Evolutionary conservation across 495 filamentous ascomycete species (phyloP), one percentile per base, ranked within the genome.

Genomic region (Immersiella caudata): DNA sequence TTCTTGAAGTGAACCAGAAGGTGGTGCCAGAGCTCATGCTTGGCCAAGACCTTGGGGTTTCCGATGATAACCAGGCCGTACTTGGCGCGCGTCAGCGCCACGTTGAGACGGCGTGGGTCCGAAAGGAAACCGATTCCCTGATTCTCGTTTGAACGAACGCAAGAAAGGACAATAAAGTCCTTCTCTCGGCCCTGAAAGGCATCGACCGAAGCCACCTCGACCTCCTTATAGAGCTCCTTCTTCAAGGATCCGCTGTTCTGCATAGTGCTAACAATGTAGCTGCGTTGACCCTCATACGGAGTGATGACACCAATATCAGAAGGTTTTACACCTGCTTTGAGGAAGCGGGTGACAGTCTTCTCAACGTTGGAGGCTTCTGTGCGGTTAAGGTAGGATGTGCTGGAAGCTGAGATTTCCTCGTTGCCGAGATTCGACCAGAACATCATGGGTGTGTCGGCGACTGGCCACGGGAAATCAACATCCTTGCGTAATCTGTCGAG

Each of bases 181-280:
- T 99, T 99, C 80, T 99, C 95, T 79, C 95, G 91, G 21, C 95
- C 95, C 77, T 99, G 95, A 86, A 99, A 99, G 20, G 95, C 95
- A 84, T 98, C 95, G 25, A 99, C 95, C 0, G 94, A 97, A 18
- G 95, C 95, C 62, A 98, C 96, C 76, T 99, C 95, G 64, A 99
- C 94, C 76, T 99, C 95, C 81, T 97, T 98, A 83, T 99, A 99
- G 58, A 90, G 88, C 74, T 99, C 95, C 80, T 99, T 99, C 81
- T 95, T 96, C 84, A 97, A 97, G 0, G 90, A 95, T 22, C 95
- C 95, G 40, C 89, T 96, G 65, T 94, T 91, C 79, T 98, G 96
- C 95, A 99, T 99, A 8, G 94, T 97, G 75, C 92, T 96, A 60
- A 99, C 95, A 69, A 99, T 93, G 76, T 96, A 99, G 78, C 94